Evolutionary conservation across 164 flowering plant species (phyloP).

Genomic region (Piper betle): DNA sequence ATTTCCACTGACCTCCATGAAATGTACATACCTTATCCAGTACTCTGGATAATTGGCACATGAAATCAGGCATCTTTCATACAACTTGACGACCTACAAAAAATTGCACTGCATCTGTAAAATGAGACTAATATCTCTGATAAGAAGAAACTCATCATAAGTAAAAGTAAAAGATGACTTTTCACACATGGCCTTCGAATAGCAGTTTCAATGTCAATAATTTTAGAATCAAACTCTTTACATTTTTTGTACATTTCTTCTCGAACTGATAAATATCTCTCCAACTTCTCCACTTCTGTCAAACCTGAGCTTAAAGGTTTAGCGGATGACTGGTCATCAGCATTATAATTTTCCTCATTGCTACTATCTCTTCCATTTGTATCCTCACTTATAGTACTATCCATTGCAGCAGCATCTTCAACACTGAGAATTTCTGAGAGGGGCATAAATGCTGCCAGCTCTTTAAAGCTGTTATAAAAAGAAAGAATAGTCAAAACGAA

Average conservation of each 20-base stretch:
- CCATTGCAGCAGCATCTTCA: slow-evolving; percentile 50
- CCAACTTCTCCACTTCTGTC: slow-evolving; percentile 88
- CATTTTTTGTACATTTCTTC: slow-evolving; percentile 95
- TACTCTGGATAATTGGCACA: slow-evolving; percentile 97
- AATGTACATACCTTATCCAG: slow-evolving; percentile 81
- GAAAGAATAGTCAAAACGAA: not conserved
- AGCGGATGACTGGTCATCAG: slow-evolving; percentile 40
- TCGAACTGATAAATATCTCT: slow-evolving; percentile 82
- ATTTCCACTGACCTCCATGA: slow-evolving; percentile 82
- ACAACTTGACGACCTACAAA: slow-evolving; percentile 80
- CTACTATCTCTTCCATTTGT: slow-evolving; percentile 19
- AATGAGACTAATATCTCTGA: slow-evolving; percentile 9
- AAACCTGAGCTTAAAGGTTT: slow-evolving; percentile 61
- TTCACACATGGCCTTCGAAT: slow-evolving; percentile 93
- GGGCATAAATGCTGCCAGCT: slow-evolving; percentile 74
- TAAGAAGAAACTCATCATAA: slow-evolving; percentile 76
- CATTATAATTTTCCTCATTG: slow-evolving; percentile 46
- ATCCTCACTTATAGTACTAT: slow-evolving; percentile 14
- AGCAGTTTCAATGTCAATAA: slow-evolving; percentile 91
- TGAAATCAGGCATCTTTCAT: slow-evolving; percentile 93
- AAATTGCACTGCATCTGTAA: slow-evolving; percentile 5
- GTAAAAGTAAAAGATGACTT: slow-evolving; percentile 66
- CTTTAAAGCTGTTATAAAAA: slow-evolving; percentile 58
- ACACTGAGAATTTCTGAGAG: slow-evolving; percentile 66
- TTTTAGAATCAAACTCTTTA: slow-evolving; percentile 96